A percentile compares a stretch with the other conserved stretches of the same genome.
These are phyloP conservation scores for Rhodomyrtus tomentosa DNA, from an alignment of 345 rosid genomes.

Conservation along the genomic window DNA sequence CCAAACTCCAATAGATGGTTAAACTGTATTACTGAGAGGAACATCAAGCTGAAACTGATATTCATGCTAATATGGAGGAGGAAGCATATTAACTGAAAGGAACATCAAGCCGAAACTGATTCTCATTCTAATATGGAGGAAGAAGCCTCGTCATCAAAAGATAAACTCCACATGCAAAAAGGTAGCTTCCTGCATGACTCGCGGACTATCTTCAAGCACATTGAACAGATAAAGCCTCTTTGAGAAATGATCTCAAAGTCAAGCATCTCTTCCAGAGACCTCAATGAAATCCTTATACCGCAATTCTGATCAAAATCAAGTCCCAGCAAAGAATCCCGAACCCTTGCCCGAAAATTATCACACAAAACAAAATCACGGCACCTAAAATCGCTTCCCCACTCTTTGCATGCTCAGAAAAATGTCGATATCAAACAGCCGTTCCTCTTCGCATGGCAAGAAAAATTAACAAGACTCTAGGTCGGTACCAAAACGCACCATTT, in stretches of 20 bases:
- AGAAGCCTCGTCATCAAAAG: background rate
- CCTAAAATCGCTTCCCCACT: background rate
- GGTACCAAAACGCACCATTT: conserved; percentile 51
- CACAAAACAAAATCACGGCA: background rate
- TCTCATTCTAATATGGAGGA: too few species aligned
- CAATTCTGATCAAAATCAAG: background rate
- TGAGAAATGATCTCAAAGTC: background rate
- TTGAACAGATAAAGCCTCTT: background rate
- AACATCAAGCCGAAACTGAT: background rate
- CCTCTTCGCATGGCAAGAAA: background rate
- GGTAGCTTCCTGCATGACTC: background rate
- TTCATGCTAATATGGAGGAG: too few species aligned
- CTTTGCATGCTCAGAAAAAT: background rate
- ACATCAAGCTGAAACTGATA: background rate
- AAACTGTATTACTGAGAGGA: background rate
- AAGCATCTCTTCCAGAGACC: background rate
- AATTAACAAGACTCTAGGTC: background rate
- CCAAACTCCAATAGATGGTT: background rate
- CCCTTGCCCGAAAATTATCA: background rate
- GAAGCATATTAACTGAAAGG: background rate
- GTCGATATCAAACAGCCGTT: background rate
- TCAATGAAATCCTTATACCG: background rate
- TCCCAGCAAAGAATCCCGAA: background rate
- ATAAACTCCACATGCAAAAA: background rate
- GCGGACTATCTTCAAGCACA: background rate